These are phyloP conservation scores for Eucalyptus sp. DNA, from an alignment of 345 rosid genomes.

Conservation along the genomic window DNA sequence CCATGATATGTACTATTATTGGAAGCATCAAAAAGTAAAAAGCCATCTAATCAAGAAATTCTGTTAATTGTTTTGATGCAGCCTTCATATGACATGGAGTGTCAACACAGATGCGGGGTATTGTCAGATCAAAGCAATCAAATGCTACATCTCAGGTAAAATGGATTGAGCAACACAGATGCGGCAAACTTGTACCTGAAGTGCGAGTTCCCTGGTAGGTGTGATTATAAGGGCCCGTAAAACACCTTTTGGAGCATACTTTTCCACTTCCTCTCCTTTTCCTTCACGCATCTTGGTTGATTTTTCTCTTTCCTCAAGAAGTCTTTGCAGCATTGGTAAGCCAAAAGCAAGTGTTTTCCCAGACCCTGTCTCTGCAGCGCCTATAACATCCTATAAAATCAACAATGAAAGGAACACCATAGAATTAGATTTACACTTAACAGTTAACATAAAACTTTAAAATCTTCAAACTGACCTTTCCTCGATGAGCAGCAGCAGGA, in stretches of 20 bases:
- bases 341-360: constrained; percentile 99
- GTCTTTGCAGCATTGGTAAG: constrained; percentile 86
- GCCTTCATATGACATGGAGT: not conserved
- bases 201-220: constrained; percentile 93
- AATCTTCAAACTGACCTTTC: constrained; percentile 48
- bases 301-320: constrained; percentile 79
- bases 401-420: not conserved
- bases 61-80: not conserved
- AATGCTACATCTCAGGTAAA: not conserved
- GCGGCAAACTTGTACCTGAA: constrained; percentile 35
- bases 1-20: not conserved
- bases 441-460: not conserved
- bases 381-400: constrained; percentile 68
- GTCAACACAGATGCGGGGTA: too few species aligned
- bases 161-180: not conserved
- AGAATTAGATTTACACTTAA: not conserved
- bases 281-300: constrained; percentile 27
- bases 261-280: constrained; percentile 52
- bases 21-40: not conserved
- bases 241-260: constrained; percentile 53
- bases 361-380: constrained; percentile 98
- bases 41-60: not conserved
- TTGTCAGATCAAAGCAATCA: not conserved
- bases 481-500: constrained; percentile 90
- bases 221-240: constrained; percentile 87